A percentile compares a stretch with the other conserved stretches of the same genome.
These are phyloP conservation scores for Chaetomidium leptoderma DNA, from an alignment of 495 filamentous ascomycete genomes.

Conservation along the genomic window DNA sequence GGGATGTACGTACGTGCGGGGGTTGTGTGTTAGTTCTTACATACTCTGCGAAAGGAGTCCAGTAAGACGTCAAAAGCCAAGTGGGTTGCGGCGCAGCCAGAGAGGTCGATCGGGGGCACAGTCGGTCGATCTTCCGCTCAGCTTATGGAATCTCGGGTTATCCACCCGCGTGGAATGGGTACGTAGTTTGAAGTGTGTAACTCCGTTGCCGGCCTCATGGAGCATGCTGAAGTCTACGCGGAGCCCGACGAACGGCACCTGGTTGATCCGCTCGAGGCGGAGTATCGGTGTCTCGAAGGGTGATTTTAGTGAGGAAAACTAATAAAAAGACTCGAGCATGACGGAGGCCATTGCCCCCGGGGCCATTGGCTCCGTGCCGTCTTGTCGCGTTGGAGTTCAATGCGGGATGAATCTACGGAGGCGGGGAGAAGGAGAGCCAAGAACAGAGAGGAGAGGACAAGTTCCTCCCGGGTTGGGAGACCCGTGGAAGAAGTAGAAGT, in stretches of 20 bases:
- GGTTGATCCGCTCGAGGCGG: too few relatives aligned
- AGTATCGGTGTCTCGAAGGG: background rate
- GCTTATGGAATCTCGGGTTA: background rate
- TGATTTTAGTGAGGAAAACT: background rate
- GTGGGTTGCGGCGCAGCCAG: background rate
- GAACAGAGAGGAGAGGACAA: background rate
- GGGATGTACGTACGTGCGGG: too few relatives aligned
- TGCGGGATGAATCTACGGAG: background rate
- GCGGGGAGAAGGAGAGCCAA: background rate
- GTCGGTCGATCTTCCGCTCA: background rate
- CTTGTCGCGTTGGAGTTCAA: background rate
- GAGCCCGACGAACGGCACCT: too few relatives aligned
- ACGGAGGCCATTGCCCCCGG: too few relatives aligned
- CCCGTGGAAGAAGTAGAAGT: too few relatives aligned
- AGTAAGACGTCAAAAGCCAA: background rate
- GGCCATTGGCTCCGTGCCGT: background rate
- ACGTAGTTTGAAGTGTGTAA: too few relatives aligned
- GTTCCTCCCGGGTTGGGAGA: too few relatives aligned
- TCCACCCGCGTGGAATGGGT: too few relatives aligned
- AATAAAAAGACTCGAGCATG: background rate
- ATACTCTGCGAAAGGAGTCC: too few relatives aligned
- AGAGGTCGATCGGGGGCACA: background rate
- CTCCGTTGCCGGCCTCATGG: background rate
- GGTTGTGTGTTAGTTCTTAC: too few relatives aligned
- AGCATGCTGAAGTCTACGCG: background rate